A percentile compares a stretch with the other conserved stretches of the same genome.
phyloP scores from a whole-genome alignment of 805 yeast genomes.

The Cyberlindnera misumaiensis region DNA sequence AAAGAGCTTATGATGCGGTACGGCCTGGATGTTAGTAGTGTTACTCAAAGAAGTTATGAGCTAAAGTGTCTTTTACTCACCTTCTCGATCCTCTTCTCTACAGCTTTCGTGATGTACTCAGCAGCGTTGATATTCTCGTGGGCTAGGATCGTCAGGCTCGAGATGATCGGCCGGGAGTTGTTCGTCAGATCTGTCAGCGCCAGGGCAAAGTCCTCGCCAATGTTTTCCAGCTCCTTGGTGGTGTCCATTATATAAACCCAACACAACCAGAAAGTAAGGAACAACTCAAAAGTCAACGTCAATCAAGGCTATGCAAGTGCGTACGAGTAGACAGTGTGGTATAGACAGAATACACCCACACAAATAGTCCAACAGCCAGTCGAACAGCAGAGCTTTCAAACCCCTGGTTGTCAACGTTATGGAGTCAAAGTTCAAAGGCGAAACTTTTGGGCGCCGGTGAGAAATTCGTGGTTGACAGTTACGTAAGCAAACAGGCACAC shows the following conservation, averaged over 20 bases:
- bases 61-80: conserved; percentile 23
- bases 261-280: neutral
- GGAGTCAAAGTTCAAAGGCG: no score
- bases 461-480: no score
- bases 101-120: conserved; percentile 65
- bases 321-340: no score
- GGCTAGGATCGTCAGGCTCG: conserved; percentile 77
- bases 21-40: conserved; percentile 33
- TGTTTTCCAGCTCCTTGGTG: conserved; percentile 16
- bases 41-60: neutral
- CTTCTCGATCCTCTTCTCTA: conserved; percentile 66
- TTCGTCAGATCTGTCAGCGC: conserved; percentile 73
- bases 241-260: neutral
- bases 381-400: no score
- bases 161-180: conserved; percentile 86
- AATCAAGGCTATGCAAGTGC: no score
- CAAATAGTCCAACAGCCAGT: no score
- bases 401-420: no score
- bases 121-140: conserved; percentile 78
- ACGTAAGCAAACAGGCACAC: no score
- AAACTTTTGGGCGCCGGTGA: no score
- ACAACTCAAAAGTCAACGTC: no score
- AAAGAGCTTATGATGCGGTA: conserved; percentile 79
- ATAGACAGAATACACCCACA: no score
- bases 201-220: conserved; percentile 56